Percentiles rank a stretch among this genome's conserved stretches.
phyloP scores from a whole-genome alignment of 2,329 filamentous ascomycete genomes.

The Diaporthe capsici region DNA sequence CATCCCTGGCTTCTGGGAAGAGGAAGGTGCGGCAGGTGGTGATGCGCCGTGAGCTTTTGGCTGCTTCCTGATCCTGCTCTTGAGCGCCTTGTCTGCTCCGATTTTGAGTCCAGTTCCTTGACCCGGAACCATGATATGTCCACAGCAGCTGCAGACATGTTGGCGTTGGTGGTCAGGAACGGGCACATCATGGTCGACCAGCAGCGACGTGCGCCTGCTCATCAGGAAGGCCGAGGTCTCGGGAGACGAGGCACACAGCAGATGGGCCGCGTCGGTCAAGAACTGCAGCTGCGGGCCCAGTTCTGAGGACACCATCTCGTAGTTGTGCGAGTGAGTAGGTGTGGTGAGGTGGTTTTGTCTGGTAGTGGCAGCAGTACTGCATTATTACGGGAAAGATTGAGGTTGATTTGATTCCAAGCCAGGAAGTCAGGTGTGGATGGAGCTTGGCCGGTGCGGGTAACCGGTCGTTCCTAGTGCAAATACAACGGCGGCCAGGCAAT shows the following conservation, averaged over 20 bases:
- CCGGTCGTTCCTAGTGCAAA: constrained; percentile 21
- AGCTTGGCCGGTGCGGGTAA: constrained; percentile 7
- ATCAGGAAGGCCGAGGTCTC: constrained; percentile 73
- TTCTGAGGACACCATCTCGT: constrained; percentile 41
- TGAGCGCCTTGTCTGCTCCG: constrained; percentile 61
- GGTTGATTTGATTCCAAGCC: background rate
- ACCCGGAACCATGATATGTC: constrained; percentile 71
- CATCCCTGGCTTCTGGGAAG: constrained; percentile 43
- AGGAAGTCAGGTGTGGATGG: background rate
- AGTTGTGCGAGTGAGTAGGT: background rate
- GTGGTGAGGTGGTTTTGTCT: background rate
- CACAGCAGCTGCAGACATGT: constrained; percentile 71
- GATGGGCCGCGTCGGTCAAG: constrained; percentile 72
- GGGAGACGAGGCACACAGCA: constrained; percentile 66
- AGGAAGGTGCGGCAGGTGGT: background rate
- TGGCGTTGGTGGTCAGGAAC: constrained; percentile 65
- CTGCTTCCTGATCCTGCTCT: constrained; percentile 52
- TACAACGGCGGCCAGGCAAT: background rate
- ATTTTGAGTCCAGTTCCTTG: constrained; percentile 59
- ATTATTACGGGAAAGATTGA: background rate
- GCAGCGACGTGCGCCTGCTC: constrained; percentile 64
- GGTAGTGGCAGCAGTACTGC: background rate
- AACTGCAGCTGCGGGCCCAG: constrained; percentile 55
- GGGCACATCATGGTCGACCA: constrained; percentile 61
- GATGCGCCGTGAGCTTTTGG: background rate